phyloP scores from a whole-genome alignment of 345 rosid species.

The Eutrema yunnanense region DNA sequence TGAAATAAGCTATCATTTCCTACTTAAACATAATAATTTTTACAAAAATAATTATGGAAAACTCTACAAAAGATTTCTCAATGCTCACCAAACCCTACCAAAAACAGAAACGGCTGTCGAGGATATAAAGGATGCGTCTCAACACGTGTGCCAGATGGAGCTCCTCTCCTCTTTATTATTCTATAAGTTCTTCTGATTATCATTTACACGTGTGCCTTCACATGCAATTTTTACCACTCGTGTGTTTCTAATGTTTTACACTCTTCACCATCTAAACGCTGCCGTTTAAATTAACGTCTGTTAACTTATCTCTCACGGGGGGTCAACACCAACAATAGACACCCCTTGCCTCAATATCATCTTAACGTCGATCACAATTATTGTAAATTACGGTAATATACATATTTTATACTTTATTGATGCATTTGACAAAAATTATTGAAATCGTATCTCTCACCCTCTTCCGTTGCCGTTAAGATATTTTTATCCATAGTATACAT shows the following conservation, averaged over 20 bases:
- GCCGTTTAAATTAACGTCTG: not conserved
- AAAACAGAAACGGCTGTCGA: conserved; percentile 33
- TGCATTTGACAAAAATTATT: not conserved
- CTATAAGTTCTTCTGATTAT: conserved; percentile 11
- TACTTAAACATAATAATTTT: not conserved
- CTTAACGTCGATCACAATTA: not conserved
- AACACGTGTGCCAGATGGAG: conserved; percentile 36
- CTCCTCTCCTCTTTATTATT: conserved; percentile 13
- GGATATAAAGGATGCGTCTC: conserved; percentile 20
- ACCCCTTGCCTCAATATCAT: not conserved
- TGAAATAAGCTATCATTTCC: not conserved
- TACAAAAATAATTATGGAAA: not conserved
- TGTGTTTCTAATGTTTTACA: conserved; percentile 3
- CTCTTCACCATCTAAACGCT: not conserved
- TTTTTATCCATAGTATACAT: not conserved
- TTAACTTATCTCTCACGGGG: not conserved
- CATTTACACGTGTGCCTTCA: conserved; percentile 22
- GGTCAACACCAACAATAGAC: not conserved
- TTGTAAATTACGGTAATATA: not conserved
- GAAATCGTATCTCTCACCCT: not conserved
- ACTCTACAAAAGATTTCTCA: not conserved
- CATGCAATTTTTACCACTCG: conserved; percentile 34
- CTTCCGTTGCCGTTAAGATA: not conserved
- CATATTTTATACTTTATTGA: not conserved
- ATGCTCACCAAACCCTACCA: conserved; percentile 6